Conservation (phyloP, 1,284 basidiomycete genomes). For the Ceratobasidium sp. region DNA sequence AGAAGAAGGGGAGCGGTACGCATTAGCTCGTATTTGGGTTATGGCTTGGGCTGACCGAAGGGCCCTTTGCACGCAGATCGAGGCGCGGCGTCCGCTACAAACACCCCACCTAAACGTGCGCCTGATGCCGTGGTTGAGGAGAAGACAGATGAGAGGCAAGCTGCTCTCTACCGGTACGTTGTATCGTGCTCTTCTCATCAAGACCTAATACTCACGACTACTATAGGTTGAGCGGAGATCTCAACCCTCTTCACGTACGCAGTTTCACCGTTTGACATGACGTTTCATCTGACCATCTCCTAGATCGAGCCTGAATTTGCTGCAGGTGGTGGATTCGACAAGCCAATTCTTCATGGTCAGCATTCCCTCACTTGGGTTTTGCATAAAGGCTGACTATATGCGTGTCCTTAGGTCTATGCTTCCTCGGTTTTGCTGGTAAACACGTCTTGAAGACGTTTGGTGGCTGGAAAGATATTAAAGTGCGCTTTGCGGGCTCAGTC, state of each 20-base stretch:
- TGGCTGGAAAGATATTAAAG: constrained; percentile 93
- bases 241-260: constrained; percentile 89
- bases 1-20: constrained; percentile 82
- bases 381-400: constrained; percentile 55
- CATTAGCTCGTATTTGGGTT: constrained; percentile 40
- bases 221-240: constrained; percentile 85
- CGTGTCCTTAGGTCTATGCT: constrained; percentile 79
- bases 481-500: constrained; percentile 92
- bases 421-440: constrained; percentile 93
- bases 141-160: constrained; percentile 84
- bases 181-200: not conserved
- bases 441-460: constrained; percentile 92
- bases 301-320: constrained; percentile 95
- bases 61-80: constrained; percentile 71
- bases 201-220: constrained; percentile 42
- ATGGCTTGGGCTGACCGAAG: constrained; percentile 28
- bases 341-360: constrained; percentile 80
- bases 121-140: constrained; percentile 91
- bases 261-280: not conserved
- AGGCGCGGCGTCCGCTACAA: constrained; percentile 88
- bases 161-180: constrained; percentile 85
- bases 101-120: constrained; percentile 83
- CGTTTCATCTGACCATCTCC: not conserved
- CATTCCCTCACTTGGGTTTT: constrained; percentile 40
- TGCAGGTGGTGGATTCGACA: constrained; percentile 93